Evolutionary conservation across 2,329 filamentous ascomycete genomes (phyloP).

Genomic region (Sporothrix mexicana): DNA sequence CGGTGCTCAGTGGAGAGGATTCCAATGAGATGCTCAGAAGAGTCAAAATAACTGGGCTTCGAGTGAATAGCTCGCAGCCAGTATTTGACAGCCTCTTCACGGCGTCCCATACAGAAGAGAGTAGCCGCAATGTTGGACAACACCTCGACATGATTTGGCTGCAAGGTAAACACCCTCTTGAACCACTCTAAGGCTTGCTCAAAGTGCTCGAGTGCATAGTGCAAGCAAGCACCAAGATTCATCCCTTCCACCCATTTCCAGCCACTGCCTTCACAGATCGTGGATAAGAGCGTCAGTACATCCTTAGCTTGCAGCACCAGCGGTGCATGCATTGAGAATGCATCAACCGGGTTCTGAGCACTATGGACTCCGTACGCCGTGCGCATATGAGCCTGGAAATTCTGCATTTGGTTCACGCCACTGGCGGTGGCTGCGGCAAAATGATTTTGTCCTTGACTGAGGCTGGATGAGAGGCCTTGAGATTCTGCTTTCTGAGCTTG

Average conservation of each 20-base stretch:
- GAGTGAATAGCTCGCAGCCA: constrained; percentile 86
- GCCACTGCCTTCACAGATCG: constrained; percentile 76
- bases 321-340: constrained; percentile 46
- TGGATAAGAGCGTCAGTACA: constrained; percentile 73
- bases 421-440: background rate
- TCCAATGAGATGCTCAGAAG: constrained; percentile 91
- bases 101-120: constrained; percentile 79
- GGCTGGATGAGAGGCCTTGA: background rate
- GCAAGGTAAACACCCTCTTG: constrained; percentile 63
- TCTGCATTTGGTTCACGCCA: constrained; percentile 34
- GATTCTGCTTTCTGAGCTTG: constrained; percentile 21
- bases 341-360: constrained; percentile 30
- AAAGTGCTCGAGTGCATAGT: constrained; percentile 87
- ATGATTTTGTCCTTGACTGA: background rate
- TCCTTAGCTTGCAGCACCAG: constrained; percentile 62
- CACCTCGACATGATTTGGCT: constrained; percentile 80
- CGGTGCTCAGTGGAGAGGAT: constrained; percentile 82
- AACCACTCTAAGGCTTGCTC: constrained; percentile 78
- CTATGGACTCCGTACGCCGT: constrained; percentile 35
- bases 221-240: constrained; percentile 85
- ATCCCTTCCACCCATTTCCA: constrained; percentile 96
- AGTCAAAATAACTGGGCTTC: constrained; percentile 89
- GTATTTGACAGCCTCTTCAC: constrained; percentile 80
- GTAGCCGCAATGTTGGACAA: constrained; percentile 93
- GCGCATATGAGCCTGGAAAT: constrained; percentile 32